Evolutionary conservation across 2,329 filamentous ascomycete species (phyloP), one percentile per base, ranked within the genome.

Genomic region (Ciborinia camelliae): DNA sequence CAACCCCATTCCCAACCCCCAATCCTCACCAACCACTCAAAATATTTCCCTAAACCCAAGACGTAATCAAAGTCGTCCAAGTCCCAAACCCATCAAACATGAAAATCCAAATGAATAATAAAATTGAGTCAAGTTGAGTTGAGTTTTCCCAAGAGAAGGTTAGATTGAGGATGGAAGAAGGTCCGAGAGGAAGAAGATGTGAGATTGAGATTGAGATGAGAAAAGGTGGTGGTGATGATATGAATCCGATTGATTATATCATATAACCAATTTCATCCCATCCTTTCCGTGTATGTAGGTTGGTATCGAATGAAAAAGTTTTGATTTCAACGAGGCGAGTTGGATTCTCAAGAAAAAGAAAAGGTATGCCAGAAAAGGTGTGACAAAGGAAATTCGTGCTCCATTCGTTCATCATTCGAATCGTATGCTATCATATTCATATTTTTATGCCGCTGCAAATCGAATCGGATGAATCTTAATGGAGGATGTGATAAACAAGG

Each of bases 361-460:
- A 35, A 53, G 14, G 35, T 62, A 62, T 54, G 50, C 48, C 51
- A 55, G 48, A 62, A 54, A 62, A 43, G 18, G 47, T n/a, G 30
- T 62, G 20, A 62, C 60, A 62, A 55, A 62, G 20, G 60, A 53
- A 62, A 62, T 62, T 62, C 60, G 60, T 62, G 51, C 60, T 62
- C 60, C 60, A 37, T 26, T 55, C 50, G 30, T 62, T 58, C 18
- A 41, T 63, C 62, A 48, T 63, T 63, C 62, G 52, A 58, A 35
- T 41, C 52, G 41, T 63, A 30, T 55, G 41, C 30, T 50, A 45
- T 50, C 59, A 52, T 62, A 53, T 54, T 53, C 59, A 62, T 54
- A 18, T 54, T 57, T 35, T 39, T 26, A 47, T 58, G 41, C 50
- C 28, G 28, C 48, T 62, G 30, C 30, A 37, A 54, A 43, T 55